Evolutionary conservation across 768 basidiomycete species (phyloP).

Genomic region (Auricularia heimuer): DNA sequence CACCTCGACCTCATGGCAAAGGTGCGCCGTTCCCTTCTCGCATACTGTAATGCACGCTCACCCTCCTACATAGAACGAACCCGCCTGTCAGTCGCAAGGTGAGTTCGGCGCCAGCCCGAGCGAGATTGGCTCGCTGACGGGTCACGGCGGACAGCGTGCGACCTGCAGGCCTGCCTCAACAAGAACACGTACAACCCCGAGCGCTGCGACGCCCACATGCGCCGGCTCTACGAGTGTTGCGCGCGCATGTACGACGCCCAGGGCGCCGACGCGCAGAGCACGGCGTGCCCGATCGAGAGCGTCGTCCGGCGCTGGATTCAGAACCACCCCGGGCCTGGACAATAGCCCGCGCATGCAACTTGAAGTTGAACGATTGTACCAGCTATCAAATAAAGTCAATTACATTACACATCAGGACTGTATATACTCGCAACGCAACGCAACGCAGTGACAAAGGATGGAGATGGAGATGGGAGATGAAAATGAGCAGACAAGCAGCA

Average conservation of each 20-base stretch:
- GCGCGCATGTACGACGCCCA: constrained; percentile 41
- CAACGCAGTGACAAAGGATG: no score
- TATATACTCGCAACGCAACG: no score
- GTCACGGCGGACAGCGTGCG: constrained; percentile 39
- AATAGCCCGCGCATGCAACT: no score
- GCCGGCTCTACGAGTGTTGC: constrained; percentile 54
- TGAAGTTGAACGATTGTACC: no score
- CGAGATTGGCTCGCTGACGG: neutral
- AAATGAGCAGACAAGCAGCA: no score
- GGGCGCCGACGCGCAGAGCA: constrained; percentile 35
- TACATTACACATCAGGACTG: no score
- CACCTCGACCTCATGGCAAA: no score
- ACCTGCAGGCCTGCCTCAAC: constrained; percentile 50
- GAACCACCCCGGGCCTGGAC: constrained; percentile 28
- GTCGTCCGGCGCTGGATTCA: constrained; percentile 53
- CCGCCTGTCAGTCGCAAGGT: constrained; percentile 20
- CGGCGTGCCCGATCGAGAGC: constrained; percentile 48
- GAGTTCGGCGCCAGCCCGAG: neutral
- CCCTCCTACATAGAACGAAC: constrained; percentile 2
- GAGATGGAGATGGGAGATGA: no score
- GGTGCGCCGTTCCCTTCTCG: no score
- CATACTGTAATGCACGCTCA: no score
- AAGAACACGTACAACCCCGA: constrained; percentile 58
- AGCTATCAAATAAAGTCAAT: no score
- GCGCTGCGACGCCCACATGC: constrained; percentile 43